phyloP scores from a whole-genome alignment of 2,329 filamentous ascomycete genomes.

The Pseudogymnoascus sp. region DNA sequence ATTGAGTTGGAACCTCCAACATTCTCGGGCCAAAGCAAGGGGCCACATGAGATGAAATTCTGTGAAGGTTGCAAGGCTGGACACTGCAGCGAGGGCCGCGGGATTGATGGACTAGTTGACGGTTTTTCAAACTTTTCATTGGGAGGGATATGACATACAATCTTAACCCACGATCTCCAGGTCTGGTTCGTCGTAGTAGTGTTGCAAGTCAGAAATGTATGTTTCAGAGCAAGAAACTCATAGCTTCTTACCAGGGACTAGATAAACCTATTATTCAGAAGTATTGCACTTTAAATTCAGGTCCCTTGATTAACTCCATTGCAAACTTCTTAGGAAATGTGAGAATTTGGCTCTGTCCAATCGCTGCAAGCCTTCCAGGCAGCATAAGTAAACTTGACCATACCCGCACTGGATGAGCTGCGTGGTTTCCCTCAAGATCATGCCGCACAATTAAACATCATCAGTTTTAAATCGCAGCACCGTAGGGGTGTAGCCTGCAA shows the following conservation, averaged over 20 bases:
- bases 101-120: background rate
- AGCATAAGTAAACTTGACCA: background rate
- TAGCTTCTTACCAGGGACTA: background rate
- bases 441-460: background rate
- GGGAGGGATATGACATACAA: background rate
- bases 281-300: background rate
- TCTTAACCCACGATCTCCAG: background rate
- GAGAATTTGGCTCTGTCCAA: too few relatives aligned
- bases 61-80: conserved; percentile 22
- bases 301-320: background rate
- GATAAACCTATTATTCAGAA: background rate
- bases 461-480: background rate
- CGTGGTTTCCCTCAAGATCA: background rate
- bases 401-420: background rate
- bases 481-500: background rate
- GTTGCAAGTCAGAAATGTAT: background rate
- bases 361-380: background rate
- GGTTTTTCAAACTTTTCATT: background rate
- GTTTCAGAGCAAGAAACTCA: background rate
- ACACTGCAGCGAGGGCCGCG: conserved; percentile 12
- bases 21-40: conserved; percentile 14
- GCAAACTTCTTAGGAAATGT: too few relatives aligned
- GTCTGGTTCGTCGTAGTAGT: background rate
- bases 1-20: conserved; percentile 20
- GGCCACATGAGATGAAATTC: conserved; percentile 20